phyloP scores from a whole-genome alignment of 1,139 yeast species.

The Pichia sp. region DNA sequence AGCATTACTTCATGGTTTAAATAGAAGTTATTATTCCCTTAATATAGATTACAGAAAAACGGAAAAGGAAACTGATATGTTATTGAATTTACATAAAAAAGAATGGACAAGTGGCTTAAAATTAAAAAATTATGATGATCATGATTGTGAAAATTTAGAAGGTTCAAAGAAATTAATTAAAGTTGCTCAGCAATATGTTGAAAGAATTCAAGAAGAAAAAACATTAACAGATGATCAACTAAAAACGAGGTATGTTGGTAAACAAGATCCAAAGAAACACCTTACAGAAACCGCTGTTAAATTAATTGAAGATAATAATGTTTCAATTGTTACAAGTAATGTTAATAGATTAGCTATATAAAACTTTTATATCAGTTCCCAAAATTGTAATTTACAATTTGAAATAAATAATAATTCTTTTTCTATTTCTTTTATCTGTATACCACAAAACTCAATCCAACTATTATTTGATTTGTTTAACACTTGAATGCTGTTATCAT shows the following conservation, averaged over 20 bases:
- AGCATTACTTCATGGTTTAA: conserved; percentile 93
- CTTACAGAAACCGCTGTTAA: conserved; percentile 81
- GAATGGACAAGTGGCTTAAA: conserved; percentile 94
- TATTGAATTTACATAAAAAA: conserved; percentile 87
- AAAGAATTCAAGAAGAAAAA: conserved; percentile 87
- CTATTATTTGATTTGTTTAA: conserved; percentile 34
- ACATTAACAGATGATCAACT: conserved; percentile 83
- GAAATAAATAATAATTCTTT: conserved; percentile 55
- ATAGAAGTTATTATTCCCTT: conserved; percentile 93
- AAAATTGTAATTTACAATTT: conserved; percentile 61
- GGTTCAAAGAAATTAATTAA: conserved; percentile 77
- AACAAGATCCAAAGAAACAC: conserved; percentile 98
- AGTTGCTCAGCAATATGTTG: conserved; percentile 85
- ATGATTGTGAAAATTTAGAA: conserved; percentile 69
- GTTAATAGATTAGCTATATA: conserved; percentile 80
- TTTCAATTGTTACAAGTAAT: conserved; percentile 78
- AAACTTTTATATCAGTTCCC: conserved; percentile 37
- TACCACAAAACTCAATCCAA: conserved; percentile 58
- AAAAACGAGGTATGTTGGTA: conserved; percentile 94
- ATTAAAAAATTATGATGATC: conserved; percentile 68
- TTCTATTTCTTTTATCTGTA: conserved; percentile 41
- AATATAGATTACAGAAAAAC: conserved; percentile 94
- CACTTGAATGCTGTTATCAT: conserved; percentile 51
- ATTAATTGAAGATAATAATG: conserved; percentile 83
- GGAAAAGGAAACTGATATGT: conserved; percentile 87